Conservation (phyloP, 495 filamentous ascomycete genomes). For the Cairneyella variabilis region DNA sequence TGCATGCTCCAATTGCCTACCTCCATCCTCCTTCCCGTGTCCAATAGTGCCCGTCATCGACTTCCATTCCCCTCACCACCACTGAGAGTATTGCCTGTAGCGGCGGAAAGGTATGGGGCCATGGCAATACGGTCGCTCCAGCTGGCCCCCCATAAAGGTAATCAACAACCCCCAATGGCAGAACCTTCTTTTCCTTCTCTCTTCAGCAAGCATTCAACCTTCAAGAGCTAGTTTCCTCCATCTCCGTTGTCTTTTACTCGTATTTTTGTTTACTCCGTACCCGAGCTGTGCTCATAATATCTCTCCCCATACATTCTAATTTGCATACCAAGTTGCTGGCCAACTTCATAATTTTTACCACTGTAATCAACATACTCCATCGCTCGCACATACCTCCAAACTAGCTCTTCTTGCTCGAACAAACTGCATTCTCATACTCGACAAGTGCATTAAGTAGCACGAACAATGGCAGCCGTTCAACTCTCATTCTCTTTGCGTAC, state of each 20-base stretch:
- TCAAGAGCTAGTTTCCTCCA: slow-evolving; percentile 53
- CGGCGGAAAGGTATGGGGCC: background rate
- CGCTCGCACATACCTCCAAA: slow-evolving; percentile 6
- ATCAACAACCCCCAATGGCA: slow-evolving; percentile 6
- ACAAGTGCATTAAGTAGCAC: slow-evolving; percentile 36
- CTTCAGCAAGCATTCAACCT: slow-evolving; percentile 74
- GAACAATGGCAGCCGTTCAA: slow-evolving; percentile 80
- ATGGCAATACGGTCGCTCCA: slow-evolving; percentile 8
- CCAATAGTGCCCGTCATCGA: background rate
- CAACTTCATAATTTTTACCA: slow-evolving; percentile 40
- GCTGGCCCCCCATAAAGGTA: slow-evolving; percentile 24
- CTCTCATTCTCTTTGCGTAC: slow-evolving; percentile 89
- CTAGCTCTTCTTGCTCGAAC: slow-evolving; percentile 31
- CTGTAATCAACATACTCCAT: slow-evolving; percentile 23
- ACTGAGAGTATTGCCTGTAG: background rate
- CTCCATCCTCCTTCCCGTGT: background rate
- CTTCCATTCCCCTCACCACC: slow-evolving; percentile 1
- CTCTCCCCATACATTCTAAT: slow-evolving; percentile 26
- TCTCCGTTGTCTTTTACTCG: slow-evolving; percentile 22
- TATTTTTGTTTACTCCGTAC: slow-evolving; percentile 18
- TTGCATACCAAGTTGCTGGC: slow-evolving; percentile 41
- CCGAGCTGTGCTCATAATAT: slow-evolving; percentile 51
- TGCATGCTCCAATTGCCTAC: slow-evolving; percentile 7
- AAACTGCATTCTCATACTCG: slow-evolving; percentile 19
- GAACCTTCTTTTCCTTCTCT: slow-evolving; percentile 37